Evolutionary conservation across 345 rosid genomes (phyloP), one percentile per base, ranked within the genome.

Genomic region (Euphorbia lathyris): DNA sequence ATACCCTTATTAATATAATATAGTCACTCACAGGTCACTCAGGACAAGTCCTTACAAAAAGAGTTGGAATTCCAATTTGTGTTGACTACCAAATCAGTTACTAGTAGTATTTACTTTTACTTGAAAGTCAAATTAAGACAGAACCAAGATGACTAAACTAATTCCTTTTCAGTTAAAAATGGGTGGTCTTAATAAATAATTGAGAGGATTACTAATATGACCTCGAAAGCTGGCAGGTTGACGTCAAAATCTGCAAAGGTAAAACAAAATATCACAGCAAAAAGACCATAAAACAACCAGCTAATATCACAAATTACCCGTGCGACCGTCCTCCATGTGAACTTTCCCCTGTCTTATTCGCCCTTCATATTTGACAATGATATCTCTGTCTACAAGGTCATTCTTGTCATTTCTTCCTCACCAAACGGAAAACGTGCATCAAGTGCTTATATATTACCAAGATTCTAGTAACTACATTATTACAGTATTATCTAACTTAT

Each of bases 271-370:
- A 65, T 50, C 42, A 25, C 66, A 30, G 48, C 23, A 34, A 38
- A 40, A 48, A 20, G 50, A 55, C 25, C 10, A 9, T 4, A 22
- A 62, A 26, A 36, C n/a, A 45, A 17, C 2, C 7, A 67, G 22
- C 48, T 61, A 9, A 10, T 1, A n/a, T 80, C 86, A 83, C 66
- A 64, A 1, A 58, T 40, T 36, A 67, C 82, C 59, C 80, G 86
- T 83, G 86, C 47, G 19, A 64, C 65, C 73, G 72, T 68, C 68
- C 68, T 16, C 78, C 82, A 47, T 60, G 80, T 78, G 81, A 81
- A 47, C 69, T 10, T n/a, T 67, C 52, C 65, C 48, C 43, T 27
- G 12, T 63, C 59, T 38, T 22, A 1, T 16, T 50, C 63, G 26
- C 36, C n/a, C n/a, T 32, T n/a, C 1, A n/a, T 40, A 9, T 36